Percentiles rank a stretch among this genome's conserved stretches.
Evolutionary conservation across 768 basidiomycete species (phyloP).

Genomic region (Mycena alexandri): DNA sequence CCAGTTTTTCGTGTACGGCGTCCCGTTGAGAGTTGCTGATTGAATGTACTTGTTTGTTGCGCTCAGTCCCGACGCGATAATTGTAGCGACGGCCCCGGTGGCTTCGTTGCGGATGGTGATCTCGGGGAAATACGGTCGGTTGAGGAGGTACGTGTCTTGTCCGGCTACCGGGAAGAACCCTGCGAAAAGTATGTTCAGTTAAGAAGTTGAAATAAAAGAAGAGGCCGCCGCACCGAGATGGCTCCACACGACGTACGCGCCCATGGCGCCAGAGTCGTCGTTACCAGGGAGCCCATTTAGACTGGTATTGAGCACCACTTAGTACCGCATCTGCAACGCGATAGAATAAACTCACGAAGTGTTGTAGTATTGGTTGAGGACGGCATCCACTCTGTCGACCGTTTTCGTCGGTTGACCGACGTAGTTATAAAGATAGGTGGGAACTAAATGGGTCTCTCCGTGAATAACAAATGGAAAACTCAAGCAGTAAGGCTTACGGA

Average conservation of each 20-base stretch:
- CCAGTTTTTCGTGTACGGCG: constrained; percentile 26
- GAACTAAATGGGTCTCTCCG: constrained; percentile 15
- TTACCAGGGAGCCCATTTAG: constrained; percentile 34
- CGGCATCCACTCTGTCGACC: constrained; percentile 34
- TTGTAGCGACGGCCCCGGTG: constrained; percentile 27
- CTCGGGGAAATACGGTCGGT: constrained; percentile 36
- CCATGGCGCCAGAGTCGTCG: constrained; percentile 36
- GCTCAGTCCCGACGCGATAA: constrained; percentile 33
- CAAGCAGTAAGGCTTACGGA: constrained; percentile 15
- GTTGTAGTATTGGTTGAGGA: constrained; percentile 23
- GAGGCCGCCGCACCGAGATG: constrained; percentile 21
- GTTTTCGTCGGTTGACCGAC: constrained; percentile 35
- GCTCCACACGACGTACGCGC: constrained; percentile 36
- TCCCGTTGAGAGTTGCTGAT: constrained; percentile 33
- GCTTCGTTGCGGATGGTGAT: constrained; percentile 36
- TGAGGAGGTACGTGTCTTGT: constrained; percentile 36
- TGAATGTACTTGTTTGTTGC: constrained; percentile 32
- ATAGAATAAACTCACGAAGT: constrained; percentile 16
- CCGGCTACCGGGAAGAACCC: constrained; percentile 38
- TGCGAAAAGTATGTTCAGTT: neutral
- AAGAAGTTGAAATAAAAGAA: neutral
- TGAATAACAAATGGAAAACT: neutral
- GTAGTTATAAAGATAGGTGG: constrained; percentile 37
- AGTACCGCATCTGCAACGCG: neutral
- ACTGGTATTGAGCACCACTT: neutral